A percentile compares a stretch with the other conserved stretches of the same genome.
Conservation (phyloP, 352 stramenopile genomes). For the Phytophthora pinifolia region DNA sequence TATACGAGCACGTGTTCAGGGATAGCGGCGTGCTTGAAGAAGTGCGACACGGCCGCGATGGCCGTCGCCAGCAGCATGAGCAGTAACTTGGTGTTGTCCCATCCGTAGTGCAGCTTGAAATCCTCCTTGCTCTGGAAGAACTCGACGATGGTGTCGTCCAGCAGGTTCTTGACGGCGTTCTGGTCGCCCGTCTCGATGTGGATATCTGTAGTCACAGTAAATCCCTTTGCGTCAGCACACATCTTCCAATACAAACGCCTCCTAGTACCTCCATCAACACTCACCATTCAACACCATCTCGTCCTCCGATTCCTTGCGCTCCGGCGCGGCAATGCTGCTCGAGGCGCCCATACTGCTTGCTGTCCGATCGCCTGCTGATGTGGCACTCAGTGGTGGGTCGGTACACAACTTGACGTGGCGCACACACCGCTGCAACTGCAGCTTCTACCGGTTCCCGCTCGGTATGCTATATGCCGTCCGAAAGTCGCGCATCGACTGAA, state of each 20-base stretch:
- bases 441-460: background rate
- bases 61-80: constrained; percentile 68
- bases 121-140: constrained; percentile 63
- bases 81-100: constrained; percentile 84
- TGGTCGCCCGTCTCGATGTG: constrained; percentile 85
- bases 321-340: constrained; percentile 34
- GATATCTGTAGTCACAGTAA: constrained; percentile 20
- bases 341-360: constrained; percentile 41
- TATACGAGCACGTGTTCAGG: constrained; percentile 72
- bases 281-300: constrained; percentile 70
- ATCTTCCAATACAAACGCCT: background rate
- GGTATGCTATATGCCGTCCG: constrained; percentile 18
- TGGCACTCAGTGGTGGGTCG: constrained; percentile 20
- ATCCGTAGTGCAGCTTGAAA: constrained; percentile 69
- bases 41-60: constrained; percentile 70
- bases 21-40: constrained; percentile 61
- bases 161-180: constrained; percentile 85
- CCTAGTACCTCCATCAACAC: constrained; percentile 1
- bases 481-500: constrained; percentile 11
- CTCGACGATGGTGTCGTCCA: constrained; percentile 81
- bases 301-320: constrained; percentile 58
- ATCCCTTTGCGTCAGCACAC: constrained; percentile 1
- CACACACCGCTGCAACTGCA: background rate
- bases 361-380: constrained; percentile 23
- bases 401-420: too few relatives aligned